Base-by-base conservation (phyloP, 345 rosid genomes). In the Streptanthus diversifolius region DNA sequence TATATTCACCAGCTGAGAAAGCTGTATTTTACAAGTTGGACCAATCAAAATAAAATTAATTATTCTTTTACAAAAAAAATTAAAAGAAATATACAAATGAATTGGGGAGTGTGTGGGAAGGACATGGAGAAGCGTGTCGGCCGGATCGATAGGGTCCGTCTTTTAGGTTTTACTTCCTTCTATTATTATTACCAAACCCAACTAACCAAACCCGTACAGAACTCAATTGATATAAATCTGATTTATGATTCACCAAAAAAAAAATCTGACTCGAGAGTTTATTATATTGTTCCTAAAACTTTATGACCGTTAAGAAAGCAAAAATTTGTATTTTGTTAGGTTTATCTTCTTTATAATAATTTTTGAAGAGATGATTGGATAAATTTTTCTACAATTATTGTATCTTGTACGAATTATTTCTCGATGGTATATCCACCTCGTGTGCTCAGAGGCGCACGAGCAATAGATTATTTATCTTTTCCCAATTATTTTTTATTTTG, bases 121-220 rank as follows among this genome's bases (percentile, higher is more conserved):
- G 60, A 72, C 74, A 63, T 82, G 54, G 81, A 77, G 60, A 82
- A 78, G 60, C 81, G 86, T 83, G 93, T 83, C 86, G 82, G 86
- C 83, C 83, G 82, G 79, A 71, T 45, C 57, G 19, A 65, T 54
- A 25, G 85, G 83, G 80, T 64, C 82, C 66, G 44, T 68, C 59
- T 14, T 14, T 58, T 56, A 35, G 11, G 7, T 54, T 54, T 68
- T 41, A 24, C 55, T 33, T 18, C 5, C 5, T n/a, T 25, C 18
- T 64, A 7, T 37, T 75, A 40, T 60, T 40, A 66, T 0, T n/a
- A 15, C 52, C 10, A 41, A 39, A 61, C 7, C 29, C 43, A 57
- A 35, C n/a, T 48, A 59, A 67, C 51, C 27, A 54, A 72, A 51
- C 56, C 32, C 22, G n/a, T 71, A 12, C 33, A n/a, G 1, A 36